Conservation (phyloP, 2,329 filamentous ascomycete species). For the Aureobasidium melanogenum region DNA sequence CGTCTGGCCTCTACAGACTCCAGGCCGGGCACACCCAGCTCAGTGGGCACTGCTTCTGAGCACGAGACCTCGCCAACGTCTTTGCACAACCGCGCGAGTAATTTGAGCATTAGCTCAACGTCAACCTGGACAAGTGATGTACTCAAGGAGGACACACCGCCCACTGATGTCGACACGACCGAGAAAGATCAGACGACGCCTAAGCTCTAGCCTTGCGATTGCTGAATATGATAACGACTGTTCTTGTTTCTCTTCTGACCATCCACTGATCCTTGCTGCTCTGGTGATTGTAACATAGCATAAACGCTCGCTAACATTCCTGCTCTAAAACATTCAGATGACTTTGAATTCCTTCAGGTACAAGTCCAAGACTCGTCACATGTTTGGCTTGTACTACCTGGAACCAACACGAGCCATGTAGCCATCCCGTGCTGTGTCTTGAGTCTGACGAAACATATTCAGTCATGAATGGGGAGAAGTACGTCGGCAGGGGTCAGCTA, state of each 20-base stretch:
- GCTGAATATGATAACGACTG: slow-evolving; percentile 1
- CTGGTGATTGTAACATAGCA: background rate
- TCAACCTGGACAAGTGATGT: slow-evolving; percentile 13
- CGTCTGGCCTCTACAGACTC: slow-evolving; percentile 12
- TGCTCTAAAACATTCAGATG: background rate
- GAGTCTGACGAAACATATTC: background rate
- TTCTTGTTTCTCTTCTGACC: background rate
- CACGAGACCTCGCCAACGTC: background rate
- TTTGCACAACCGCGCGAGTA: slow-evolving; percentile 14
- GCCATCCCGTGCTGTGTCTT: background rate
- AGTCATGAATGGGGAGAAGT: background rate
- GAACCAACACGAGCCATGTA: background rate
- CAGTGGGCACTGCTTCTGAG: background rate
- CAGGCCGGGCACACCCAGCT: background rate
- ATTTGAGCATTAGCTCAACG: slow-evolving; percentile 12
- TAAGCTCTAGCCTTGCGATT: background rate
- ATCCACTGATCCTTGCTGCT: background rate
- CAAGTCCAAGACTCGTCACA: background rate
- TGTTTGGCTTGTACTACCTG: background rate
- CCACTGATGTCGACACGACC: slow-evolving; percentile 13
- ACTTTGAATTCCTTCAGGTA: background rate
- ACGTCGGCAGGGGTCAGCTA: background rate
- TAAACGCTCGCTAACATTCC: background rate
- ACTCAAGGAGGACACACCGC: slow-evolving; percentile 14
- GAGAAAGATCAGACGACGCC: slow-evolving; percentile 1